Evolutionary conservation across 169 alveolate species (phyloP).

Genomic region (Blepharisma undulans): DNA sequence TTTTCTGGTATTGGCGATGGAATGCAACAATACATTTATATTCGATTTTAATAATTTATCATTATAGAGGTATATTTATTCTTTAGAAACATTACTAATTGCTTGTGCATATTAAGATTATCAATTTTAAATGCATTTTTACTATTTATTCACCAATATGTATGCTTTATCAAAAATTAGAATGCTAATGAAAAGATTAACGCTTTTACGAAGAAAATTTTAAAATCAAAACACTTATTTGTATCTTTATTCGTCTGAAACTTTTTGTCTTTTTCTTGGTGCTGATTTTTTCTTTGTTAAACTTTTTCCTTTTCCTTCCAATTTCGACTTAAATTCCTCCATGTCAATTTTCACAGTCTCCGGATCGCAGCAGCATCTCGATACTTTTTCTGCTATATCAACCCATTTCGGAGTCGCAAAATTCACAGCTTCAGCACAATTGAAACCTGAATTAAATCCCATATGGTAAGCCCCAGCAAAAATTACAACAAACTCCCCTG

Average conservation of each 20-base stretch:
- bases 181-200: no score
- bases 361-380: constrained; percentile 12
- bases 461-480: constrained; percentile 92
- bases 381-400: neutral
- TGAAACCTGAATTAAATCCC: constrained; percentile 93
- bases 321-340: neutral
- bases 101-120: no score
- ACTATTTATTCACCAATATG: no score
- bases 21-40: constrained; percentile 20
- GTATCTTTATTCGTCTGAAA: neutral
- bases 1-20: neutral
- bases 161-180: no score
- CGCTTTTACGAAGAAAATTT: no score
- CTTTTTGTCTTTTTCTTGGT: neutral
- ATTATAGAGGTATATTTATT: no score
- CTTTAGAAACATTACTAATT: no score
- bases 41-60: neutral
- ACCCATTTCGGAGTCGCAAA: constrained; percentile 91
- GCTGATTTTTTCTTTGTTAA: neutral
- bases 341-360: constrained; percentile 22
- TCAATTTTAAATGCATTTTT: no score
- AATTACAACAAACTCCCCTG: constrained; percentile 90
- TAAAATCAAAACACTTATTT: no score
- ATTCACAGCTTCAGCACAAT: constrained; percentile 96
- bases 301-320: neutral